Conservation (phyloP, 495 filamentous ascomycete genomes). For the Neurospora tetraspora region DNA sequence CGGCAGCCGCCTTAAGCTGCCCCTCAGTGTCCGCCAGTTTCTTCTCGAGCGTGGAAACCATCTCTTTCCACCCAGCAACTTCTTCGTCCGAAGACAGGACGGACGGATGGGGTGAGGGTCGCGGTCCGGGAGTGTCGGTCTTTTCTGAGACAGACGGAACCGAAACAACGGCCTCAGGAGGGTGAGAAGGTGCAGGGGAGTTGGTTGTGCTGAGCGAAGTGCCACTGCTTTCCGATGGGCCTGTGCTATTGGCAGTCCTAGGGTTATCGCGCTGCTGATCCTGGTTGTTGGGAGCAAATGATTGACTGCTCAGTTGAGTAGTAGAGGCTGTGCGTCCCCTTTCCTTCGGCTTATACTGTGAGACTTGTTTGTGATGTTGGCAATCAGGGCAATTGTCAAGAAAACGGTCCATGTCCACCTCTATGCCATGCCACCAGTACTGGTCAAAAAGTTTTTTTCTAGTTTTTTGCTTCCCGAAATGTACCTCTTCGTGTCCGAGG, state of each 20-base stretch:
- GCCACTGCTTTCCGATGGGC: neutral
- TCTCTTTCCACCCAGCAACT: neutral
- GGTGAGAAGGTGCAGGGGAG: neutral
- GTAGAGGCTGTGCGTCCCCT: neutral
- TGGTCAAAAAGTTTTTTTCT: neutral
- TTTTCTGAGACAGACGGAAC: neutral
- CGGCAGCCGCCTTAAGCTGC: neutral
- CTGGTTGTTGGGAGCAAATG: neutral
- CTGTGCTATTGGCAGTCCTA: neutral
- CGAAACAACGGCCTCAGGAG: neutral
- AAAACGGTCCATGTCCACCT: neutral
- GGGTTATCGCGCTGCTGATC: neutral
- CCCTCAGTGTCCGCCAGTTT: constrained; percentile 6
- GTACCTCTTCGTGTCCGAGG: neutral
- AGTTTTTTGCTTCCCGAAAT: neutral
- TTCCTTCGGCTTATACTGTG: neutral
- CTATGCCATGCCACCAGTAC: neutral
- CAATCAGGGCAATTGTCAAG: neutral
- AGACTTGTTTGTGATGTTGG: neutral
- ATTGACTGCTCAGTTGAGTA: neutral
- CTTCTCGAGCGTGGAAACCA: neutral
- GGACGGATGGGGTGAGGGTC: neutral
- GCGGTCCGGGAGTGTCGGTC: neutral
- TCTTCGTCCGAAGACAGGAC: neutral
- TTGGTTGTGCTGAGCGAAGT: neutral